Base-by-base conservation (phyloP, 192 early-diverging fungal species). In the Diversispora epigaea region DNA sequence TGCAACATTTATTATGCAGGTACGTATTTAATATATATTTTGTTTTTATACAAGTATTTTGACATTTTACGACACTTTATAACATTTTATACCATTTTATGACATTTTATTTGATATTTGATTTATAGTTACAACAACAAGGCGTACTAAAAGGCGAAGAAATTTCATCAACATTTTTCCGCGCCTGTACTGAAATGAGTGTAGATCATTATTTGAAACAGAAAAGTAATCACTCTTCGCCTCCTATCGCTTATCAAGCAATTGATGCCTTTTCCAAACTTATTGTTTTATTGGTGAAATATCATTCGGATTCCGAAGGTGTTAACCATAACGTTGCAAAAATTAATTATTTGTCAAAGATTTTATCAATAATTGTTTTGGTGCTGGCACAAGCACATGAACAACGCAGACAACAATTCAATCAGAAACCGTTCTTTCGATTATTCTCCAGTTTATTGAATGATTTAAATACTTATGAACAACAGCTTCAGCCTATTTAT, bases 231-330 rank as follows among this genome's bases (percentile, higher is more conserved):
- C 86, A 85, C n/a, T 45, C 80, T 19, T 69, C 77, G 40, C 83
- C 85, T 12, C 76, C 80, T 7, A 76, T 83, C 0, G 84, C 87
- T 6, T 95, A 92, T 82, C 90, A 93, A 67, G 92, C 94, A 3
- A 90, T 97, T 3, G 96, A 99, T 78, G 96, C 98, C 6, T 94
- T 97, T 72, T 92, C 95, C 2, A 91, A 91, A 56, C 80, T 99
- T 32, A 89, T 96, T 17, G 90, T 98, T 6, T 84, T 91, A 14
- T 78, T 97, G 46, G 86, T 93, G 56, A 91, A 93, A 64, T 88
- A 92, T 70, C 89, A 89, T 77, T 87, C 81, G 5, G 89, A 85
- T 56, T 83, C 86, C 14, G 81, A 84, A 8, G 86, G 84, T 41
- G 78, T 86, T 54, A 84, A 87, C 71, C 79, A 84, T 25, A 86